Conservation (phyloP, 495 filamentous ascomycete species). For the Trichoderma virens region DNA sequence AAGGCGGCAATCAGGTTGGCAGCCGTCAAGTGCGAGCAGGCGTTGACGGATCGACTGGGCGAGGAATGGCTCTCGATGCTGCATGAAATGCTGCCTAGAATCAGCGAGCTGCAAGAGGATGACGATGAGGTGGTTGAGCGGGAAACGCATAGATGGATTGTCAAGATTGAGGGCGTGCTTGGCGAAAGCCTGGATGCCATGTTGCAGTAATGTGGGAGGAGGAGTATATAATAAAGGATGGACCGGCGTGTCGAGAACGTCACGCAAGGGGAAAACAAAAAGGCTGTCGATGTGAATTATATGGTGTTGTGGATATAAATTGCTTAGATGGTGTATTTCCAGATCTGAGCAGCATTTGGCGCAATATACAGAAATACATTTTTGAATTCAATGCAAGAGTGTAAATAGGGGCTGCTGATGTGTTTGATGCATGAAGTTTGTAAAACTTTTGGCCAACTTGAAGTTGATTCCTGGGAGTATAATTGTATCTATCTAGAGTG, state of each 20-base stretch:
- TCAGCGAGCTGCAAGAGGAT: conserved; percentile 91
- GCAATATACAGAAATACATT: not conserved
- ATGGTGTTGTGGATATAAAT: not conserved
- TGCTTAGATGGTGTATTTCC: not conserved
- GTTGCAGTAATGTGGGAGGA: conserved; percentile 53
- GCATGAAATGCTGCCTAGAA: conserved; percentile 90
- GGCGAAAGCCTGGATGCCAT: conserved; percentile 85
- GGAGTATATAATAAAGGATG: not conserved
- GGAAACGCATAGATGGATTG: conserved; percentile 80
- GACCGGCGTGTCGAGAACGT: not conserved
- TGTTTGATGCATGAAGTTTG: not conserved
- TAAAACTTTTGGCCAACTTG: too few species aligned
- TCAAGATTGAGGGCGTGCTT: conserved; percentile 74
- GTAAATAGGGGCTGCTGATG: not conserved
- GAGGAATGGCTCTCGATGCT: conserved; percentile 88
- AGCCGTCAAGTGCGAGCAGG: conserved; percentile 69
- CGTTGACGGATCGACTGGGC: conserved; percentile 66
- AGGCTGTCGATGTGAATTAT: not conserved
- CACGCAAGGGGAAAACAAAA: not conserved
- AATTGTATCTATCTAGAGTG: too few species aligned
- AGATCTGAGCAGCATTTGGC: not conserved
- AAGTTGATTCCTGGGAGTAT: too few species aligned
- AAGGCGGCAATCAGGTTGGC: conserved; percentile 59
- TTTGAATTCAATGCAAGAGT: not conserved
- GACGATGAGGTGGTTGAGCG: conserved; percentile 87